Evolutionary conservation across 176 grass and related monocot genomes (phyloP).

Genomic region (Juncus inflexus): DNA sequence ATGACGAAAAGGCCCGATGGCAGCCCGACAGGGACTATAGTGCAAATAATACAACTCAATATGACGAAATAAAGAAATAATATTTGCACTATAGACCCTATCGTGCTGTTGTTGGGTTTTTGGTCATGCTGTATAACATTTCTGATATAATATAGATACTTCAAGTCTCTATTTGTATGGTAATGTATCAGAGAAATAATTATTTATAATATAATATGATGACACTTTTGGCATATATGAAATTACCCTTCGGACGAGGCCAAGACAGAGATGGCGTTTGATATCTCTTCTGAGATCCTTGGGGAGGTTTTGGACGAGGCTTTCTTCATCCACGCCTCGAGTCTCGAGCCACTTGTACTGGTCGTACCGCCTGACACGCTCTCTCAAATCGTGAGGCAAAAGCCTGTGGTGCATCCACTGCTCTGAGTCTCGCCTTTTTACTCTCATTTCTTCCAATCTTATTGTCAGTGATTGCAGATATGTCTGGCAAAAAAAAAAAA

Average conservation of each 20-base stretch:
- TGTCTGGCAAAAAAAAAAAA: slow-evolving; percentile 26
- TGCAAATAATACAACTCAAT: no score
- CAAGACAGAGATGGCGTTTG: slow-evolving; percentile 64
- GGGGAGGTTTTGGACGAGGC: slow-evolving; percentile 37
- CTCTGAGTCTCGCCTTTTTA: slow-evolving; percentile 54
- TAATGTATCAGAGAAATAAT: no score
- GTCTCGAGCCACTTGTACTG: slow-evolving; percentile 83
- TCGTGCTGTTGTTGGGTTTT: no score
- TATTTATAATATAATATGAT: no score
- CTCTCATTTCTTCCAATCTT: slow-evolving; percentile 57
- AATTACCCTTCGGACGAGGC: slow-evolving; percentile 49
- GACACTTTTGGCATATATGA: no score
- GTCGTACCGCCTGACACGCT: slow-evolving; percentile 54
- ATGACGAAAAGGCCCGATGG: no score
- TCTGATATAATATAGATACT: background rate
- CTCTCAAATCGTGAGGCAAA: slow-evolving; percentile 48
- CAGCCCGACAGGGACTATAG: no score
- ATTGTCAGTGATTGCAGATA: slow-evolving; percentile 73
- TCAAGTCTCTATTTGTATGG: no score
- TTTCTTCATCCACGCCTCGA: slow-evolving; percentile 65
- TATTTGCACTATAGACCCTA: no score
- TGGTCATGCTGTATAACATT: no score
- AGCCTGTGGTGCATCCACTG: slow-evolving; percentile 70
- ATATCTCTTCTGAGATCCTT: slow-evolving; percentile 62
- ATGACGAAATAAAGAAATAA: no score